These are phyloP conservation scores for Paramyrothecium roridum DNA, from an alignment of 2,329 filamentous ascomycete genomes.

Conservation along the genomic window DNA sequence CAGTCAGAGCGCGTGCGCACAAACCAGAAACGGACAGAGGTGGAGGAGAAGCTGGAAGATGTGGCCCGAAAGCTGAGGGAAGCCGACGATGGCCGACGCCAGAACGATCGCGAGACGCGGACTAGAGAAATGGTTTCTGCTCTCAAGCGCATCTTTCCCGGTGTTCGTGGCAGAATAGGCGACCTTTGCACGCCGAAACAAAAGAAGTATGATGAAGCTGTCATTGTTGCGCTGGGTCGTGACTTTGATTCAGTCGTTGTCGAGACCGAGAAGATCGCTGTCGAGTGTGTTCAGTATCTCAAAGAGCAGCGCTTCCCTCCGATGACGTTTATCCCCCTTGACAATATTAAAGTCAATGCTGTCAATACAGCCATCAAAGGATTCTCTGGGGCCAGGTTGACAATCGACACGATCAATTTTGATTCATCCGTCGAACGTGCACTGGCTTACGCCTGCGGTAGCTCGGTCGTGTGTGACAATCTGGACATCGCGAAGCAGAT, in stretches of 20 bases:
- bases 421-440: constrained; percentile 85
- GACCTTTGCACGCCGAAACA: constrained; percentile 95
- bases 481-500: constrained; percentile 84
- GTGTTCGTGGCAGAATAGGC: constrained; percentile 85
- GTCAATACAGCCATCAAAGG: constrained; percentile 89
- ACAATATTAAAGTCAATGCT: constrained; percentile 94
- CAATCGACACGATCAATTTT: constrained; percentile 95
- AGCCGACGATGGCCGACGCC: constrained; percentile 79
- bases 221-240: constrained; percentile 85
- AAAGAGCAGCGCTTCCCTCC: constrained; percentile 85
- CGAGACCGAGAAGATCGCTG: constrained; percentile 89
- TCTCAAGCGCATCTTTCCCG: constrained; percentile 86
- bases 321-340: constrained; percentile 92
- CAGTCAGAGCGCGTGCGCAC: constrained; percentile 80
- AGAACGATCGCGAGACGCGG: constrained; percentile 76
- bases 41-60: constrained; percentile 87
- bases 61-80: constrained; percentile 78
- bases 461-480: constrained; percentile 89
- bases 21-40: constrained; percentile 78
- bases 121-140: constrained; percentile 81
- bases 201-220: constrained; percentile 92
- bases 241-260: constrained; percentile 95
- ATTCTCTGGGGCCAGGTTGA: constrained; percentile 79
- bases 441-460: constrained; percentile 92
- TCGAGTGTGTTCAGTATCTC: constrained; percentile 91